Percentiles rank a stretch among this genome's conserved stretches.
Conservation (phyloP, 176 grass and related monocot species). For the Cenchrus purpureus region DNA sequence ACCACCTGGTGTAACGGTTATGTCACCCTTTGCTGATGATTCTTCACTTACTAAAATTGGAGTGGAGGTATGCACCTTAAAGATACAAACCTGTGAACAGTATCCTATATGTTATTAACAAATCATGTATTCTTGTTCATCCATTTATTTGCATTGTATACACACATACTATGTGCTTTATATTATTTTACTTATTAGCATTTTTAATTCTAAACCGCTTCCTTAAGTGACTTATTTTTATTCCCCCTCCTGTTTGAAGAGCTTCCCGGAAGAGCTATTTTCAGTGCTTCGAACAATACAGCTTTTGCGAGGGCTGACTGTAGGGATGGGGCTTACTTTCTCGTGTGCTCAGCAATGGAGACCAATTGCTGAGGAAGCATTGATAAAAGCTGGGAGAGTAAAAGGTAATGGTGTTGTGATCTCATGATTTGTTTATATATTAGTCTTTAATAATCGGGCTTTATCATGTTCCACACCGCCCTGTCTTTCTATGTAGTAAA, state of each 20-base stretch:
- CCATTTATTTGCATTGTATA: conserved; percentile 28
- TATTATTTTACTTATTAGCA: background rate
- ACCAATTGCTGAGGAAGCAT: conserved; percentile 84
- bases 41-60: conserved; percentile 77
- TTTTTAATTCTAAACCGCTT: conserved; percentile 26
- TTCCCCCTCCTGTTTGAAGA: conserved; percentile 45
- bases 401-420: conserved; percentile 51
- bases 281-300: conserved; percentile 90
- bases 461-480: background rate
- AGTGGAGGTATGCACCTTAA: conserved; percentile 61
- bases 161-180: background rate
- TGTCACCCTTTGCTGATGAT: conserved; percentile 84
- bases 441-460: no score
- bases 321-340: conserved; percentile 82
- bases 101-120: background rate
- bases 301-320: conserved; percentile 80
- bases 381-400: conserved; percentile 73
- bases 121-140: background rate
- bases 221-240: background rate
- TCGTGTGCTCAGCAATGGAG: conserved; percentile 91
- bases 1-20: conserved; percentile 78
- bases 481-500: background rate
- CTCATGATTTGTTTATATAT: background rate
- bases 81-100: conserved; percentile 2
- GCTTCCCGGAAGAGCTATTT: conserved; percentile 89